Evolutionary conservation across 805 yeast genomes (phyloP).

Genomic region (Yamadazyma scolyti): DNA sequence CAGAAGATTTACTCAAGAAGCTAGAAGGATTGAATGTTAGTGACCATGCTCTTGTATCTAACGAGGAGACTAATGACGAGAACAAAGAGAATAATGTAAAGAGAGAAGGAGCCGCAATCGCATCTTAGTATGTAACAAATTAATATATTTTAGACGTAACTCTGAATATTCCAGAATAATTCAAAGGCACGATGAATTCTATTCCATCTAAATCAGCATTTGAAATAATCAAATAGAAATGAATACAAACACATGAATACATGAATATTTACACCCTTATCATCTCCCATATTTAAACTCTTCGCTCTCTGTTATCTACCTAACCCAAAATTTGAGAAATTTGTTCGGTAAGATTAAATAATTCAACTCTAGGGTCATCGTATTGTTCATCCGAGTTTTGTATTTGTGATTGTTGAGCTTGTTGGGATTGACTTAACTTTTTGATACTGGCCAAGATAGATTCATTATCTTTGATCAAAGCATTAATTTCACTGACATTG

Average conservation of each 20-base stretch:
- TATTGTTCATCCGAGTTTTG: slow-evolving; percentile 32
- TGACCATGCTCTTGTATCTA: no score
- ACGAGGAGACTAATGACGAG: no score
- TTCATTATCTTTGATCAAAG: slow-evolving; percentile 52
- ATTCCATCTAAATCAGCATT: no score
- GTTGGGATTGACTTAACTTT: slow-evolving; percentile 40
- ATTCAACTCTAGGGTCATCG: slow-evolving; percentile 62
- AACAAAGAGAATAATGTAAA: no score
- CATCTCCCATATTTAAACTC: no score
- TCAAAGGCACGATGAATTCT: slow-evolving; percentile 1
- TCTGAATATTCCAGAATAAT: slow-evolving; percentile 7
- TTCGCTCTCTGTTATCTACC: background rate
- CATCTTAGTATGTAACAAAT: no score
- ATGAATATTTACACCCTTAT: no score
- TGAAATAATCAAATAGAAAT: no score
- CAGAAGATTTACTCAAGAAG: slow-evolving; percentile 11
- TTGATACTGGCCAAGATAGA: slow-evolving; percentile 54
- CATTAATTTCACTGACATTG: slow-evolving; percentile 60
- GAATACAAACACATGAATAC: no score
- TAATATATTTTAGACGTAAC: no score
- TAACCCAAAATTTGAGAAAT: slow-evolving; percentile 52
- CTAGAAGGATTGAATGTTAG: slow-evolving; percentile 12
- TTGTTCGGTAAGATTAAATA: slow-evolving; percentile 65
- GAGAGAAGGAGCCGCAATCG: no score
- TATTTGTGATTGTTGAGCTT: slow-evolving; percentile 25